Conservation (phyloP, 2,329 filamentous ascomycete species). For the Orbilia blumenaviensis region DNA sequence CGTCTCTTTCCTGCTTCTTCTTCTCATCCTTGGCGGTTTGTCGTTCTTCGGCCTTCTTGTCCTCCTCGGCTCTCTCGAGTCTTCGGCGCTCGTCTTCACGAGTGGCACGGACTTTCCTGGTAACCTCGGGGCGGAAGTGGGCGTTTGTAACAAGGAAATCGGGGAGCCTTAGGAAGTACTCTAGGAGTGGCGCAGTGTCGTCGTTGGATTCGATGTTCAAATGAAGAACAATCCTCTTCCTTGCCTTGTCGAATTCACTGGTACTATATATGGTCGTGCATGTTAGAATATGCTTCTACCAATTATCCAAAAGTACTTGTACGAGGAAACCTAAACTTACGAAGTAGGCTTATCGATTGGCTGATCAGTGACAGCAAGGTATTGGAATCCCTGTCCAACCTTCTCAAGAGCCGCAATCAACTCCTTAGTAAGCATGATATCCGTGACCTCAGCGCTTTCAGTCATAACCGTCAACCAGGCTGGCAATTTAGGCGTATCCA, state of each 20-base stretch:
- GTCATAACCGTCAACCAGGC: slow-evolving; percentile 93
- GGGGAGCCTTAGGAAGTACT: slow-evolving; percentile 82
- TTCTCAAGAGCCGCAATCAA: slow-evolving; percentile 73
- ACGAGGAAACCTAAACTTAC: slow-evolving; percentile 65
- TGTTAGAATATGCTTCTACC: slow-evolving; percentile 55
- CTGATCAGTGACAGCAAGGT: slow-evolving; percentile 88
- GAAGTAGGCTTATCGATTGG: slow-evolving; percentile 84
- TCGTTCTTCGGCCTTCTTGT: slow-evolving; percentile 81
- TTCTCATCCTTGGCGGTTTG: slow-evolving; percentile 75
- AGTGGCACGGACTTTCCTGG: slow-evolving; percentile 80
- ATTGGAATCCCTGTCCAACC: slow-evolving; percentile 81
- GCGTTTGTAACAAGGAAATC: slow-evolving; percentile 79
- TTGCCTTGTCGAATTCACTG: slow-evolving; percentile 39
- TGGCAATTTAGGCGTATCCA: slow-evolving; percentile 89
- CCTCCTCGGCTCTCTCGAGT: slow-evolving; percentile 81
- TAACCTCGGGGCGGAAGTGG: slow-evolving; percentile 89
- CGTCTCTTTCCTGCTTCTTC: slow-evolving; percentile 90
- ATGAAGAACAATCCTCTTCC: slow-evolving; percentile 48
- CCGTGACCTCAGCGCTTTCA: slow-evolving; percentile 94
- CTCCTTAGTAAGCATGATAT: slow-evolving; percentile 85
- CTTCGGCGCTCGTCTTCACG: slow-evolving; percentile 83
- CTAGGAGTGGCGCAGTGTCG: slow-evolving; percentile 78
- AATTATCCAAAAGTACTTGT: not conserved
- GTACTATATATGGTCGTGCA: slow-evolving; percentile 62
- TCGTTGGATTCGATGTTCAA: slow-evolving; percentile 27